Evolutionary conservation across 2,329 filamentous ascomycete species (phyloP), one percentile per base, ranked within the genome.

Genomic region (Penicillium rolfsii): DNA sequence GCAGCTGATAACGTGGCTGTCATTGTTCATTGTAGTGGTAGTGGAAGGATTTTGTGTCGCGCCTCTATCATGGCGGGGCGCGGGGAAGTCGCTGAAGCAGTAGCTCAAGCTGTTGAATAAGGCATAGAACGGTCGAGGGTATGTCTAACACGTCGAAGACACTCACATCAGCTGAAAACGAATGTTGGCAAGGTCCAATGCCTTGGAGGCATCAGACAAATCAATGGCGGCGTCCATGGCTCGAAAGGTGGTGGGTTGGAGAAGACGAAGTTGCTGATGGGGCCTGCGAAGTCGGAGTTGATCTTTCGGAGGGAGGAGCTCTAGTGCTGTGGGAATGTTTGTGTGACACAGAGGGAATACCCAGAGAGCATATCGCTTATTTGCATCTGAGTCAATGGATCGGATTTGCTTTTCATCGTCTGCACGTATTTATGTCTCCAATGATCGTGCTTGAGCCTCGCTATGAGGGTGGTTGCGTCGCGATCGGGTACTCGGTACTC

Each of bases 201-300:
- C 93, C 81, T 91, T 91, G 67, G 87, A 87, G 73, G 89, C 86
- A 78, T 98, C 91, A 41, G 88, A 91, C 63, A 97, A 87, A 76
- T 97, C 93, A 72, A 98, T 92, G 52, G 92, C 87, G 19, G 91
- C 84, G 76, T 99, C 95, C 95, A 99, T 99, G 57, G 65, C 56
- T 53, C 12, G 28, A 38, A 30, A 38, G 26, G 58, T 59, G 55
- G 50, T 62, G 58, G 33, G 57, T 62, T 57, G 62, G 19, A 59
- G 60, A 64, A 38, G 55, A 54, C 50, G 48, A 57, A 53, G 52
- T 45, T 36, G 24, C 41, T 41, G 35, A 38, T 28, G 35, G 61
- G 61, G 48, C 52, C 48, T 54, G 64, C 58, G 59, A 66, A 59
- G 59, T 66, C 59, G 62, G 59, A 33, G 52, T 48, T 26, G 38